These are phyloP conservation scores for Coemansia sp. DNA, from an alignment of 192 early-diverging fungal genomes.

Conservation along the genomic window DNA sequence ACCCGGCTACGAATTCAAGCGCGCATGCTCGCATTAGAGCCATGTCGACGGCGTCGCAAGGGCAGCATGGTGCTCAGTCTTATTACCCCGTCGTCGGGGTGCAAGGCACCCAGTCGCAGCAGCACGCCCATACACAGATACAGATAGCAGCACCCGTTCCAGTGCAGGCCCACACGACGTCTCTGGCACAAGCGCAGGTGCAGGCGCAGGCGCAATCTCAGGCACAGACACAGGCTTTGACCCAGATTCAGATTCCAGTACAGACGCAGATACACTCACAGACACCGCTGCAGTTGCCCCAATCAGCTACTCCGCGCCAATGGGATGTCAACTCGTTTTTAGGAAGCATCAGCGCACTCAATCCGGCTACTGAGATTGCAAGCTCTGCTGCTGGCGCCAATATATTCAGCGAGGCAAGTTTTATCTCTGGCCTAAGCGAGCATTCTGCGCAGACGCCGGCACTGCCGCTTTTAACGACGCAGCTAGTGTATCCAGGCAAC, in stretches of 20 bases:
- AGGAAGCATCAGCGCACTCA: background rate
- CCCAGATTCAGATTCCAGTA: background rate
- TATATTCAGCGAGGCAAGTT: background rate
- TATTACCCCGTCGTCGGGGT: background rate
- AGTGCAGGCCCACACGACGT: background rate
- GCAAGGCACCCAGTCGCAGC: background rate
- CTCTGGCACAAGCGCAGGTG: background rate
- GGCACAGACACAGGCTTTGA: no score
- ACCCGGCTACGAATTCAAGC: slow-evolving; percentile 1
- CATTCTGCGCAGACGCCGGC: background rate
- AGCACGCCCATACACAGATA: background rate
- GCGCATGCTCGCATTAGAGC: background rate
- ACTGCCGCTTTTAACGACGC: background rate
- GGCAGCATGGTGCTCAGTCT: background rate
- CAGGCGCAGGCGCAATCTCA: background rate
- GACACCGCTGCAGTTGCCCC: background rate
- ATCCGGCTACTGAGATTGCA: background rate
- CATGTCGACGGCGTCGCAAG: background rate
- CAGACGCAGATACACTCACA: background rate
- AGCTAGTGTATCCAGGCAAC: background rate
- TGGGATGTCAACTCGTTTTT: slow-evolving; percentile 1
- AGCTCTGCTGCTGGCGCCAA: background rate
- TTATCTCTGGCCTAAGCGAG: background rate
- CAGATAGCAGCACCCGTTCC: background rate
- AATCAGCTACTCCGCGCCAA: background rate